Evolutionary conservation across 148 eudicot genomes (phyloP).

Genomic region (Salicornia ramosissima): DNA sequence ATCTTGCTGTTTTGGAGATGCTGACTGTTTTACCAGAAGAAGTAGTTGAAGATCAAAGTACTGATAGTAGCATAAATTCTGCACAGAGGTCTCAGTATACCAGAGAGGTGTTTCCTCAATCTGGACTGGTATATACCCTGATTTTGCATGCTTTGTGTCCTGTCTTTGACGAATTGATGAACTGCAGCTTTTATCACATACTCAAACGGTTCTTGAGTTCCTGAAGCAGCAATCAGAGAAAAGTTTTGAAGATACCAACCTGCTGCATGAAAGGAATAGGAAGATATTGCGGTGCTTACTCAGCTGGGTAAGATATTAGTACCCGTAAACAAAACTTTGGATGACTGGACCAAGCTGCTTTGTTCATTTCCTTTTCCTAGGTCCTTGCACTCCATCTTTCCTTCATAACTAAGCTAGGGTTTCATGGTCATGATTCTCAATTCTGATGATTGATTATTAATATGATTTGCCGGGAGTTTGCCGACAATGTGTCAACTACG

Average conservation of each 20-base stretch:
- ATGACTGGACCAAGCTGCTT: conserved; percentile 1
- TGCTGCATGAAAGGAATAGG: conserved; percentile 58
- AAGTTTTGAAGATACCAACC: conserved; percentile 47
- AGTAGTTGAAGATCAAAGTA: conserved; percentile 72
- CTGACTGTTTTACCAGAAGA: conserved; percentile 91
- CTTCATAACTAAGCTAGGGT: neutral
- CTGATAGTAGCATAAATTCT: conserved; percentile 44
- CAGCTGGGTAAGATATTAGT: conserved; percentile 70
- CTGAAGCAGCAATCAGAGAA: conserved; percentile 69
- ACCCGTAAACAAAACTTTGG: neutral
- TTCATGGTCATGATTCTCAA: neutral
- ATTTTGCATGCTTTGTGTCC: conserved; percentile 15
- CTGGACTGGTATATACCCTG: conserved; percentile 5
- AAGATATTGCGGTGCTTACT: conserved; percentile 88
- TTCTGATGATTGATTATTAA: neutral
- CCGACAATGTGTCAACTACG: too few relatives aligned
- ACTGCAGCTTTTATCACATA: conserved; percentile 81
- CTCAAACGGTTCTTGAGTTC: conserved; percentile 80
- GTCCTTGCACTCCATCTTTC: neutral
- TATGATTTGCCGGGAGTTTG: neutral
- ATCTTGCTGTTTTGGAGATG: conserved; percentile 86
- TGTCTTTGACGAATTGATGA: conserved; percentile 22
- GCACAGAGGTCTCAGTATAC: conserved; percentile 65
- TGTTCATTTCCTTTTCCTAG: neutral
- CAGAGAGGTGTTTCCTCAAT: conserved; percentile 58